Base-by-base conservation (phyloP, 805 yeast genomes). In the Kodamaea hsintzibuensis region DNA sequence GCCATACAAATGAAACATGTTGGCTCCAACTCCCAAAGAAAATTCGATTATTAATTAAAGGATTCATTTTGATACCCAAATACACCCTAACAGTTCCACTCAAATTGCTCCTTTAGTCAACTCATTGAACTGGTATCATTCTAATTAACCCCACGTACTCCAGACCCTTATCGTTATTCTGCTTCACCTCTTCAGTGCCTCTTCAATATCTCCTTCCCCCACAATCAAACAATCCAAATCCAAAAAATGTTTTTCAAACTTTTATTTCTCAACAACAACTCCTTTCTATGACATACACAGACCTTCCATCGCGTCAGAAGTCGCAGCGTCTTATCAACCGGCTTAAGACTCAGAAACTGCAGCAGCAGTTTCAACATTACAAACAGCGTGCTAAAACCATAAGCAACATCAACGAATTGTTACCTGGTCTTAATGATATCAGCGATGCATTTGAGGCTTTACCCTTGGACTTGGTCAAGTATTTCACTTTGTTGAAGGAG, bases 361-460 rank as follows among this genome's bases (percentile, higher is more conserved):
- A 59, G 42, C 64, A 65, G 55, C 63, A 66, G 56, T 73, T 71
- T 56, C 72, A 68, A 47, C 72, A 66, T 55, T 74, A 69, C 64
- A 67, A 67, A 51, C 67, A 61, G 51, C 68, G 68, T 44, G 68
- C 78, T 30, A 69, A 65, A 50, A 66, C 64, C 55, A 62, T 74
- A 53, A 60, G 60, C 57, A 66, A 61, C 57, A 63, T 70, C 60
- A 71, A 69, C 57, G 80, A 76, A 47, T 66, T 76, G 44, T 63
- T 76, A 39, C 96, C 97, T 0, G 98, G 98, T 1, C 76, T 95
- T 51, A 93, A 92, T 71, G 99, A 95, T 68, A 82, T 95, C 52
- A 79, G 89, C 45, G 99, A 95, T 72, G 92, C 91, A 0, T 81
- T 93, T 49, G 96, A 91, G 65, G 97, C 97, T 19, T 78, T 91